Evolutionary conservation across 306 rosid genomes (phyloP).

Genomic region (Ammopiptanthus mongolicus): DNA sequence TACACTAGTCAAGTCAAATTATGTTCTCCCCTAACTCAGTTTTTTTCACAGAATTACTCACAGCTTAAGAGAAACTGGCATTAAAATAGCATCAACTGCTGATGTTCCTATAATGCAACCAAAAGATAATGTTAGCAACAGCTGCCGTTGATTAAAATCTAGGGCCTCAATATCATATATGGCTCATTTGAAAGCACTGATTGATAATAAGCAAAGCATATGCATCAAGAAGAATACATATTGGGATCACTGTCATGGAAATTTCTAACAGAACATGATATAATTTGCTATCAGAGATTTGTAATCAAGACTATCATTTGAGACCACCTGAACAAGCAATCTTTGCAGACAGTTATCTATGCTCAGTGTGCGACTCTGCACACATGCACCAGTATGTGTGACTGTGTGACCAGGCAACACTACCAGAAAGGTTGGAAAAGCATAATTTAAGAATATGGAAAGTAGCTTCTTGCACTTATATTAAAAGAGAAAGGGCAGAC

Average conservation of each 20-base stretch:
- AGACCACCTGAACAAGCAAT: neutral
- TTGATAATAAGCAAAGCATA: slow-evolving; percentile 4
- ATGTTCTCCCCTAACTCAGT: neutral
- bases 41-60: neutral
- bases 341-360: neutral
- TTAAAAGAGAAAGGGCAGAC: slow-evolving; percentile 39
- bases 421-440: neutral
- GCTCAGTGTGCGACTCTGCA: neutral
- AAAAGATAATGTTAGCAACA: neutral
- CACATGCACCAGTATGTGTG: neutral
- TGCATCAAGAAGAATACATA: slow-evolving; percentile 10
- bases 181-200: slow-evolving; percentile 2
- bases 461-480: slow-evolving; percentile 5
- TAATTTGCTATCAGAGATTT: neutral
- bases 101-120: neutral
- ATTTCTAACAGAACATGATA: neutral
- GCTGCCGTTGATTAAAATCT: slow-evolving; percentile 4
- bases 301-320: neutral
- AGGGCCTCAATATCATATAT: neutral
- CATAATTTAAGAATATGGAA: slow-evolving; percentile 4
- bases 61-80: neutral
- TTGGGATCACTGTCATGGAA: neutral
- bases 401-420: neutral
- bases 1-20: neutral
- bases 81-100: neutral